phyloP scores from a whole-genome alignment of 2,329 filamentous ascomycete genomes.

The Ustilaginoidea virens region DNA sequence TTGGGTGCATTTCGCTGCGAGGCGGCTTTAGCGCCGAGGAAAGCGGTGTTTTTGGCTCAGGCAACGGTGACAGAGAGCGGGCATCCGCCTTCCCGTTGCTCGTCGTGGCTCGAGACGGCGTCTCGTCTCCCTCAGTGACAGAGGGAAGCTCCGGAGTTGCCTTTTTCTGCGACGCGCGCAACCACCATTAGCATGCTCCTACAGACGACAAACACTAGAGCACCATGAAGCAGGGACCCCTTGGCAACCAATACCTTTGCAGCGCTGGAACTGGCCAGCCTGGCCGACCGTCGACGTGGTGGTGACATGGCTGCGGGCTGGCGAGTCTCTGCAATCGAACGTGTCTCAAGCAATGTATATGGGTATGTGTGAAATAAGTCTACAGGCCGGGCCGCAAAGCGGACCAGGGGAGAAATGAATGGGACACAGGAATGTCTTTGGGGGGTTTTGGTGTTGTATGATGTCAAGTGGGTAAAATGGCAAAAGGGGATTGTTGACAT shows the following conservation, averaged over 20 bases:
- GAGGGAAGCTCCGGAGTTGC: conserved; percentile 21
- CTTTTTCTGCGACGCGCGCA: conserved; percentile 12
- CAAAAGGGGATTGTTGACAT: conserved; percentile 8
- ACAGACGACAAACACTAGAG: no score
- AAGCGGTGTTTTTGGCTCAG: conserved; percentile 41
- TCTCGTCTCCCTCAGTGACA: conserved; percentile 28
- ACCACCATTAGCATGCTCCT: not conserved
- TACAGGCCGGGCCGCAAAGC: conserved; percentile 2
- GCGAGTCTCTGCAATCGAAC: no score
- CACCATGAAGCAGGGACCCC: no score
- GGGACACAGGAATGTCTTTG: conserved; percentile 6
- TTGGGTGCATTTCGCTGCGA: conserved; percentile 80
- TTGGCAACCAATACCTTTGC: no score
- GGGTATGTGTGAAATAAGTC: not conserved
- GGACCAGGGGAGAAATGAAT: conserved; percentile 2
- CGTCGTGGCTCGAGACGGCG: conserved; percentile 12
- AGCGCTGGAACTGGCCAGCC: conserved; percentile 22
- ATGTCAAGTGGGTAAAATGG: conserved; percentile 5
- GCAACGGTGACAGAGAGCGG: conserved; percentile 20
- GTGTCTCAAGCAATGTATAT: not conserved
- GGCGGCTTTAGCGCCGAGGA: conserved; percentile 54
- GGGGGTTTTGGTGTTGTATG: conserved; percentile 2
- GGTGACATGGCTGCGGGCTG: conserved; percentile 21
- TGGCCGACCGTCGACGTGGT: conserved; percentile 28
- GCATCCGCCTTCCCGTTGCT: conserved; percentile 8